Evolutionary conservation across 2,329 filamentous ascomycete genomes (phyloP).

Genomic region (Parasarocladium wereldwijsianum): DNA sequence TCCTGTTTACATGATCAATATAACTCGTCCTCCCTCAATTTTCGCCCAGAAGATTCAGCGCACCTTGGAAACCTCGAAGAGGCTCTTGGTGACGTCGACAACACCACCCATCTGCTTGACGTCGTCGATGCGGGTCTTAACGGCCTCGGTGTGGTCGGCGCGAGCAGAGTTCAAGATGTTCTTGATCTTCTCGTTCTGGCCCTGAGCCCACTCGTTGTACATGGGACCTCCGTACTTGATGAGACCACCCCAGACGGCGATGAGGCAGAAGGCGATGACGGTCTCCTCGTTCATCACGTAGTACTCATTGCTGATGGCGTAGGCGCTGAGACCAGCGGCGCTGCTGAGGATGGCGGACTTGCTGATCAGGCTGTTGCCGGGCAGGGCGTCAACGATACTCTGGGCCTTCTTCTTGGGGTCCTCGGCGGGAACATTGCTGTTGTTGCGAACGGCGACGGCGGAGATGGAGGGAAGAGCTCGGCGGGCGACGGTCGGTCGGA

Average conservation of each 20-base stretch:
- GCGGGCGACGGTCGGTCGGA: slow-evolving; percentile 68
- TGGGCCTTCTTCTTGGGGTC: slow-evolving; percentile 95
- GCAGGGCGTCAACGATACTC: slow-evolving; percentile 84
- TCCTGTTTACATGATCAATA: slow-evolving; percentile 43
- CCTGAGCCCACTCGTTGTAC: slow-evolving; percentile 86
- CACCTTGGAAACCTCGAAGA: slow-evolving; percentile 98
- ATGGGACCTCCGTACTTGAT: slow-evolving; percentile 87
- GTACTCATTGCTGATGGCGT: slow-evolving; percentile 98
- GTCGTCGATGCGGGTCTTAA: slow-evolving; percentile 85
- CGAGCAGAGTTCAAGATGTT: slow-evolving; percentile 88
- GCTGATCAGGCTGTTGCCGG: slow-evolving; percentile 81
- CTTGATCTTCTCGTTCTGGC: slow-evolving; percentile 83
- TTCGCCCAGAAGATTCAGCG: slow-evolving; percentile 11
- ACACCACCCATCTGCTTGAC: slow-evolving; percentile 91
- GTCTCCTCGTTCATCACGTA: slow-evolving; percentile 99
- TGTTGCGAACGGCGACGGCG: slow-evolving; percentile 51
- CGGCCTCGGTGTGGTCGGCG: slow-evolving; percentile 86
- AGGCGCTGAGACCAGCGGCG: slow-evolving; percentile 76
- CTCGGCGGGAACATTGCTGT: slow-evolving; percentile 66
- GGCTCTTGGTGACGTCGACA: slow-evolving; percentile 89
- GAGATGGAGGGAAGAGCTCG: slow-evolving; percentile 62
- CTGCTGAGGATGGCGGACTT: slow-evolving; percentile 97
- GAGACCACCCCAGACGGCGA: slow-evolving; percentile 83
- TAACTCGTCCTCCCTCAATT: slow-evolving; percentile 5
- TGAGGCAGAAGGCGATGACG: slow-evolving; percentile 80